phyloP scores from a whole-genome alignment of 2,329 filamentous ascomycete species.

The Pseudogymnoascus verrucosus region DNA sequence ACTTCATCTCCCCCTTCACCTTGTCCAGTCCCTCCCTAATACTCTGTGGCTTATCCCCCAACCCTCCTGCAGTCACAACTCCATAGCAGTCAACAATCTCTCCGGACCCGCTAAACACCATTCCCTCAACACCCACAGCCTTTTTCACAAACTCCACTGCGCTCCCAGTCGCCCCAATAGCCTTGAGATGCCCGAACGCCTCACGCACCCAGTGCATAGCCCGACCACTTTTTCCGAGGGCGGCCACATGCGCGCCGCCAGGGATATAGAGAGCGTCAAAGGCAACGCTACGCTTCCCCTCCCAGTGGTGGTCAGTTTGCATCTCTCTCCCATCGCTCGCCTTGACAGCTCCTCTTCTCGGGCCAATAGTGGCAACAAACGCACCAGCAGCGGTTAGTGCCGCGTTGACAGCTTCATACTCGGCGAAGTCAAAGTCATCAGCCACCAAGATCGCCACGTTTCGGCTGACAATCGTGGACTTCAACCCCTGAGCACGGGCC shows the following conservation, averaged over 20 bases:
- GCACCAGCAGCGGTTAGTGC: constrained; percentile 55
- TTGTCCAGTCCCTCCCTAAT: constrained; percentile 44
- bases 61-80: constrained; percentile 58
- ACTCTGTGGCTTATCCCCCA: constrained; percentile 39
- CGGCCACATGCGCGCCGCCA: constrained; percentile 56
- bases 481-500: constrained; percentile 36
- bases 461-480: constrained; percentile 61
- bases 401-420: constrained; percentile 57
- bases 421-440: constrained; percentile 63
- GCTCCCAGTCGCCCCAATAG: constrained; percentile 69
- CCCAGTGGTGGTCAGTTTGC: constrained; percentile 67
- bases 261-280: constrained; percentile 75
- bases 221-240: constrained; percentile 60
- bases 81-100: constrained; percentile 63
- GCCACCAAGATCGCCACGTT: constrained; percentile 69
- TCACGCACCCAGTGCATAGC: constrained; percentile 71
- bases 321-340: constrained; percentile 39
- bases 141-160: constrained; percentile 55
- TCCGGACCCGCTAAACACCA: constrained; percentile 33
- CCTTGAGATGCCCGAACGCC: constrained; percentile 74
- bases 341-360: constrained; percentile 57
- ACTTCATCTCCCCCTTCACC: constrained; percentile 58
- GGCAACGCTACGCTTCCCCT: constrained; percentile 71
- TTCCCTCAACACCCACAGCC: constrained; percentile 36
- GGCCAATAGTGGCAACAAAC: constrained; percentile 64